Base-by-base conservation (phyloP, 2,329 filamentous ascomycete genomes). In the Parafenestella ontariensis region DNA sequence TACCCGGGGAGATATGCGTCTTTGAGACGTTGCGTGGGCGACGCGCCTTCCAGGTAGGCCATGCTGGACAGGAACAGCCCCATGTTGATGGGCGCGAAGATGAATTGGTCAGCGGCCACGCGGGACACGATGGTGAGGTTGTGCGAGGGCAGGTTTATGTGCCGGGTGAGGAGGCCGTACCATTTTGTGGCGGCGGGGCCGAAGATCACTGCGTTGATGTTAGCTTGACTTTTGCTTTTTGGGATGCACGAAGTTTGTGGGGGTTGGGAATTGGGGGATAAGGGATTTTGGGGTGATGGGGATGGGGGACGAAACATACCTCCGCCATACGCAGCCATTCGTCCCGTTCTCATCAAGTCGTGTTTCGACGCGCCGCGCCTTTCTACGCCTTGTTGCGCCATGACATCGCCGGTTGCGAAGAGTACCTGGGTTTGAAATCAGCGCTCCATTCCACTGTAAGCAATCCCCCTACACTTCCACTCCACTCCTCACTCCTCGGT, bases 321-420 rank as follows among this genome's bases (percentile, higher is more conserved):
- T 61, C 90, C 90, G 60, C 91, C 91, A 73, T 95, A 95, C 55
- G 89, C 78, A 39, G 87, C 87, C 91, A 96, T 95, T 66, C 91
- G 87, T 10, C 83, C 87, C 26, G 90, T 93, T 48, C 91, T 85
- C 24, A 80, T 79, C 33, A 87, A 69, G 66, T 91, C 78, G 75
- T 99, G 94, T 62, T 90, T 89, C 65, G 88, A 79, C 23, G 90
- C 64, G 17, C 92, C 93, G 69, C 84, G 88, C 76, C 87, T 88
- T 79, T 98, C 94, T 55, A 99, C 90, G 31, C 87, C 82, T 79
- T 98, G 94, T 78, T 99, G 95, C 33, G 95, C 92, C 64, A 96
- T 88, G 56, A 89, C 83, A 79, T 99, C 95, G 69, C 95, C 95
- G 13, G 92, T 91, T 54, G 90, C 93, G 75, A 98, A 99, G 60